phyloP scores from a whole-genome alignment of 768 basidiomycete species.

The Bullera alba region DNA sequence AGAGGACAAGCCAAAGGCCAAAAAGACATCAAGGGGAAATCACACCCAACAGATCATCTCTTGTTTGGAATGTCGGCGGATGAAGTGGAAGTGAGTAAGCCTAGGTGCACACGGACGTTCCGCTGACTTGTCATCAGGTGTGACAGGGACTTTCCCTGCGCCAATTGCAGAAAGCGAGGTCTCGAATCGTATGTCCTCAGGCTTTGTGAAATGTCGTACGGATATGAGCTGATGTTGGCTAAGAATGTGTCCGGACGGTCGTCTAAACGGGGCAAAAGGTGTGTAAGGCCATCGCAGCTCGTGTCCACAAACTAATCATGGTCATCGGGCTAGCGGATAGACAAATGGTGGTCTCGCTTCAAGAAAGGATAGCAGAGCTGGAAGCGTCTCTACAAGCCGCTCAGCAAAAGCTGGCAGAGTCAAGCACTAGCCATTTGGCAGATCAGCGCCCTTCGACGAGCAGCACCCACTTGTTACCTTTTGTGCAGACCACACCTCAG shows the following conservation, averaged over 20 bases:
- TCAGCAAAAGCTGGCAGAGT: not conserved
- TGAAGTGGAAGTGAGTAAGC: conserved; percentile 1
- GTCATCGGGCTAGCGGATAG: too few relatives aligned
- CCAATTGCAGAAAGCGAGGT: not conserved
- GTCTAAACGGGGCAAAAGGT: not conserved
- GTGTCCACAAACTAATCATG: too few relatives aligned
- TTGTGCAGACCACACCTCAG: too few relatives aligned
- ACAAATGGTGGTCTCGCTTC: not conserved
- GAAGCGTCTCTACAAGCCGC: not conserved
- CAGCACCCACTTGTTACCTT: not conserved
- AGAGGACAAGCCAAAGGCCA: too few relatives aligned
- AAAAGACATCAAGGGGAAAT: too few relatives aligned
- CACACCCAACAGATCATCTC: not conserved
- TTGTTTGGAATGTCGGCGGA: not conserved
- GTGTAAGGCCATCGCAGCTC: not conserved
- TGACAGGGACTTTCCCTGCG: not conserved
- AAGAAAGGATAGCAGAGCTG: not conserved
- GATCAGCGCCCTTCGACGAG: too few relatives aligned
- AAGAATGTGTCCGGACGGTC: not conserved
- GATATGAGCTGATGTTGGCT: not conserved
- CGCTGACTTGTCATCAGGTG: not conserved
- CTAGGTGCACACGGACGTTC: not conserved
- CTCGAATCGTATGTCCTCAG: not conserved
- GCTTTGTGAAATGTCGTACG: not conserved
- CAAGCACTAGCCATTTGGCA: too few relatives aligned